phyloP scores from a whole-genome alignment of 228 moss, liverwort and hornwort genomes.

The Sphagnum fallax region DNA sequence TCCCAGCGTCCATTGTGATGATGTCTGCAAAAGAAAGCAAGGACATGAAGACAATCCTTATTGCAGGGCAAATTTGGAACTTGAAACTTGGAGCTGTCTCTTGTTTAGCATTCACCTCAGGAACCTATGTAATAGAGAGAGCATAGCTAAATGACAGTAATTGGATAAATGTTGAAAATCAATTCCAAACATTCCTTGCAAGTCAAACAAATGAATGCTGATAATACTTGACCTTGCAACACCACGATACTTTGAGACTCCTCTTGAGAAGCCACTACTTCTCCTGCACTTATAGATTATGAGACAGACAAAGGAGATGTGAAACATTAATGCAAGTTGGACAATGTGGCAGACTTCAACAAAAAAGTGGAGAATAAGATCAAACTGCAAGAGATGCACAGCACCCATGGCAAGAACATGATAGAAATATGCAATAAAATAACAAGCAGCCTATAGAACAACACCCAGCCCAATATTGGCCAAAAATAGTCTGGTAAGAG shows the following conservation, averaged over 20 bases:
- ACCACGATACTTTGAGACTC: slow-evolving; percentile 68
- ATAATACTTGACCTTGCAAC: slow-evolving; percentile 47
- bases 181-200: neutral
- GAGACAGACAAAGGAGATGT: neutral
- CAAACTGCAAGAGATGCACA: neutral
- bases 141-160: neutral
- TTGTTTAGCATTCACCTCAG: neutral
- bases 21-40: slow-evolving; percentile 31
- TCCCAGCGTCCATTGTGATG: slow-evolving; percentile 87
- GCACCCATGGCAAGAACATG: neutral
- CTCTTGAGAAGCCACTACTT: slow-evolving; percentile 75
- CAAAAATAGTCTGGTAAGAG: neutral
- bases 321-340: too few relatives aligned
- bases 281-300: slow-evolving; percentile 25
- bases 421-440: too few relatives aligned
- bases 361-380: slow-evolving; percentile 9
- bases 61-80: neutral
- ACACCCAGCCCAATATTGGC: neutral
- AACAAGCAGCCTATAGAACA: too few relatives aligned
- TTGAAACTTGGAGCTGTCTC: too few relatives aligned
- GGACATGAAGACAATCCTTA: neutral
- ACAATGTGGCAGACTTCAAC: neutral
- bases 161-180: neutral
- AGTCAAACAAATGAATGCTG: neutral
- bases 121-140: neutral